phyloP scores from a whole-genome alignment of 106 monocot genomes.

The Allium fistulosum region DNA sequence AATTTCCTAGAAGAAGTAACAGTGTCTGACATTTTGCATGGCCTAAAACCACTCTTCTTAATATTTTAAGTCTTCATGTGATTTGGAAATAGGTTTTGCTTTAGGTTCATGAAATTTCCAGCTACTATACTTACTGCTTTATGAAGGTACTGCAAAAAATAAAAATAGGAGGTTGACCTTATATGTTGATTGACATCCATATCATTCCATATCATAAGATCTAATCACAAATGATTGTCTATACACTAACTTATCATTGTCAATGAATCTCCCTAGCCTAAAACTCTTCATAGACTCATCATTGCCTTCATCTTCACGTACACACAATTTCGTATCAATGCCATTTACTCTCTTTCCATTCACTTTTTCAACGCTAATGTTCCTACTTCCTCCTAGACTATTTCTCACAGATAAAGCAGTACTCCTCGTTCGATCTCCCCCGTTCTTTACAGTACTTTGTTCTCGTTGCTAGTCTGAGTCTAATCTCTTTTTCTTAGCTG shows the following conservation, averaged over 20 bases:
- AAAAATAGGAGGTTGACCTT: too few species aligned
- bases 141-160: too few species aligned
- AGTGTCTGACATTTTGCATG: too few species aligned
- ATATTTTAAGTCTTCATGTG: too few species aligned
- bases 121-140: too few species aligned
- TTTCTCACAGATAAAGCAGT: not conserved
- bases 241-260: slow-evolving; percentile 33
- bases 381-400: not conserved
- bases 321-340: not conserved
- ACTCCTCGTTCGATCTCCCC: slow-evolving; percentile 1
- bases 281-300: slow-evolving; percentile 19
- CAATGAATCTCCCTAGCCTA: slow-evolving; percentile 45
- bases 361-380: slow-evolving; percentile 12
- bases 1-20: too few species aligned
- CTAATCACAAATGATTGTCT: slow-evolving; percentile 55
- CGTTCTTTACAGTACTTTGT: not conserved
- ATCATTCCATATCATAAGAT: slow-evolving; percentile 64
- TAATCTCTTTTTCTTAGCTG: too few species aligned
- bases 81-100: too few species aligned
- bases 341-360: slow-evolving; percentile 40
- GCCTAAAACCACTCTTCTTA: too few species aligned
- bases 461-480: too few species aligned
- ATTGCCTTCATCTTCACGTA: not conserved
- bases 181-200: slow-evolving; percentile 62
- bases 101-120: too few species aligned